Percentiles rank a stretch among this genome's conserved stretches.
phyloP scores from a whole-genome alignment of 129 eudicot species.

The Apium graveolens region DNA sequence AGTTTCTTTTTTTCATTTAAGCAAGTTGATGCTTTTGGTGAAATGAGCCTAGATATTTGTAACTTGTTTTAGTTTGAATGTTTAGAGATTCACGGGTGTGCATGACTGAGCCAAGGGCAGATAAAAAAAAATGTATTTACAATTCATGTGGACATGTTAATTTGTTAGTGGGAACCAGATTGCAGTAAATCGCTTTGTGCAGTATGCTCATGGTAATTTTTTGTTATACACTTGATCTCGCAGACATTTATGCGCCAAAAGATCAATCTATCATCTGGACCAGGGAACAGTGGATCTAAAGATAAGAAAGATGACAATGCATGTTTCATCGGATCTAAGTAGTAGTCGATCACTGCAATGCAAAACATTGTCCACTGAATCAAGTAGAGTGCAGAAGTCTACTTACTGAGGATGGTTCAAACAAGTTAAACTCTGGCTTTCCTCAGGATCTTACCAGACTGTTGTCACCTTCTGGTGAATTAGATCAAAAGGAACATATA shows the following conservation, averaged over 20 bases:
- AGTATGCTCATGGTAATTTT: background rate
- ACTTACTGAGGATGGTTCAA: background rate
- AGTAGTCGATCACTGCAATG: conserved; percentile 13
- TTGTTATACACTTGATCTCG: background rate
- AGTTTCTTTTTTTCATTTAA: no score
- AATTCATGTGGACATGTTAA: background rate
- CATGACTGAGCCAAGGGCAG: background rate
- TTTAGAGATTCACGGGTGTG: background rate
- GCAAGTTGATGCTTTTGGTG: background rate
- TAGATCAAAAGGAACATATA: background rate
- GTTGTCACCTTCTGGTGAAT: conserved; percentile 4
- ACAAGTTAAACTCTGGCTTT: conserved; percentile 2
- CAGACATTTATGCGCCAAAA: conserved; percentile 95
- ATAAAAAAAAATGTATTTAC: background rate
- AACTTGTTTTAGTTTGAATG: background rate
- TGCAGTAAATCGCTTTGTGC: background rate
- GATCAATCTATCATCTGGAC: conserved; percentile 50
- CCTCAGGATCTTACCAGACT: background rate
- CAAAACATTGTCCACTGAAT: conserved; percentile 2
- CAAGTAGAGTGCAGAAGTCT: conserved; percentile 10
- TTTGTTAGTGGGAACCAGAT: background rate
- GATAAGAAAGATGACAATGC: conserved; percentile 19
- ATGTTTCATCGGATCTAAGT: conserved; percentile 4
- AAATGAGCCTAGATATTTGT: background rate
- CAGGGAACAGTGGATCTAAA: conserved; percentile 24